These are phyloP conservation scores for Boechera stricta DNA, from an alignment of 345 rosid species.

Conservation along the genomic window DNA sequence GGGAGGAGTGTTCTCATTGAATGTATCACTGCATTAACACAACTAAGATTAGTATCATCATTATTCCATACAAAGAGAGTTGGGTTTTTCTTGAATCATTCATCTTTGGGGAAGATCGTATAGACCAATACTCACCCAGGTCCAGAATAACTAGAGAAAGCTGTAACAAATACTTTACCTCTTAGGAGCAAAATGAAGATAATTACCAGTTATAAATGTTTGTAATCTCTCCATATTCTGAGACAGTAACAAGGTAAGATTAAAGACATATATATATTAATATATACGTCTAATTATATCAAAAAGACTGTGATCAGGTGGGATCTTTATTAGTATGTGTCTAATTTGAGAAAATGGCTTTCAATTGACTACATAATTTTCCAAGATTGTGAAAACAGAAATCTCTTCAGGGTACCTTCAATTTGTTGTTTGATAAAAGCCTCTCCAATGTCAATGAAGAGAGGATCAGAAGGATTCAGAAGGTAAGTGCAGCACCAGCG, in stretches of 20 bases:
- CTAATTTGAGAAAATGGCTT: constrained; percentile 16
- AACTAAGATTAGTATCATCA: constrained; percentile 15
- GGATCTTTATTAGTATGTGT: constrained; percentile 9
- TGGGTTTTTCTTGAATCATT: background rate
- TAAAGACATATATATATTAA: background rate
- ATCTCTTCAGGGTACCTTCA: constrained; percentile 57
- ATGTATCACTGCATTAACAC: constrained; percentile 74
- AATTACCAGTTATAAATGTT: constrained; percentile 92
- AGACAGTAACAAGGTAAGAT: constrained; percentile 31
- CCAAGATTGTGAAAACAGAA: constrained; percentile 13
- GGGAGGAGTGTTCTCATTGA: constrained; percentile 94
- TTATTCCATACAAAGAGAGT: background rate
- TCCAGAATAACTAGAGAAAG: background rate
- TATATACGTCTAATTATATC: background rate
- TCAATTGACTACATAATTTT: background rate
- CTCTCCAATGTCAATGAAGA: constrained; percentile 85
- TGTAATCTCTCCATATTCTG: constrained; percentile 97
- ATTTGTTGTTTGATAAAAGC: constrained; percentile 80
- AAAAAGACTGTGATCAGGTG: constrained; percentile 18
- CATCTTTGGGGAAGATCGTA: background rate
- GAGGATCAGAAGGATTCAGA: constrained; percentile 84
- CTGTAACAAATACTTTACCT: constrained; percentile 5
- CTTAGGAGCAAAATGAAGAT: constrained; percentile 24
- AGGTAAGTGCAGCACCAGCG: constrained; percentile 99
- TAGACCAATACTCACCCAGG: background rate